Conservation (phyloP, 352 stramenopile genomes). For the Phytopythium sindhum region DNA sequence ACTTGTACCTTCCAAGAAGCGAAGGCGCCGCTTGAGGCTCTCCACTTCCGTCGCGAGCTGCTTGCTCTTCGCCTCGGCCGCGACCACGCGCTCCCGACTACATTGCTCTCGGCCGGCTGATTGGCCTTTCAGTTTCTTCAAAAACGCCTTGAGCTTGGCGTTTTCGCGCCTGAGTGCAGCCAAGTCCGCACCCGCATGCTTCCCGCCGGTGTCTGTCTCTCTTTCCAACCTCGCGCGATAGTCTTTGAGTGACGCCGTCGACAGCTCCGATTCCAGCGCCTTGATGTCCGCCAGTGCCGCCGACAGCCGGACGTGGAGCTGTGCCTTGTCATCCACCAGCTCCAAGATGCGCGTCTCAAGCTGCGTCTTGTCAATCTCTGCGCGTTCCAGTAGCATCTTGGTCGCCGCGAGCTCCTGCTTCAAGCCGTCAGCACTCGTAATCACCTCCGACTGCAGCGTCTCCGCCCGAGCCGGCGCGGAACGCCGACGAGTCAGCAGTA, state of each 20-base stretch:
- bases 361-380: not conserved
- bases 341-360: not conserved
- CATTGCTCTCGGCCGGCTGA: not conserved
- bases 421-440: not conserved
- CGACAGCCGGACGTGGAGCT: conserved; percentile 1
- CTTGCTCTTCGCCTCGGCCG: not conserved
- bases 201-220: not conserved
- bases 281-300: not conserved
- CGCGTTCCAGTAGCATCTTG: not conserved
- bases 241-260: not conserved
- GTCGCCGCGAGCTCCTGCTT: not conserved
- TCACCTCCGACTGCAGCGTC: not conserved
- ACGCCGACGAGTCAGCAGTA: not conserved
- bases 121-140: not conserved
- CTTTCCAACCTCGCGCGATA: not conserved
- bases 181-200: not conserved
- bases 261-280: not conserved
- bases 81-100: not conserved
- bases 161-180: not conserved
- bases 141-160: not conserved
- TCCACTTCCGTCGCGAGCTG: not conserved
- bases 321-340: not conserved
- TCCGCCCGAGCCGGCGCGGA: not conserved
- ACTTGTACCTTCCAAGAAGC: not conserved
- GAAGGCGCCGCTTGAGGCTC: not conserved